Base-by-base conservation (phyloP, 2,329 filamentous ascomycete genomes). In the Blastomyces gilchristii region DNA sequence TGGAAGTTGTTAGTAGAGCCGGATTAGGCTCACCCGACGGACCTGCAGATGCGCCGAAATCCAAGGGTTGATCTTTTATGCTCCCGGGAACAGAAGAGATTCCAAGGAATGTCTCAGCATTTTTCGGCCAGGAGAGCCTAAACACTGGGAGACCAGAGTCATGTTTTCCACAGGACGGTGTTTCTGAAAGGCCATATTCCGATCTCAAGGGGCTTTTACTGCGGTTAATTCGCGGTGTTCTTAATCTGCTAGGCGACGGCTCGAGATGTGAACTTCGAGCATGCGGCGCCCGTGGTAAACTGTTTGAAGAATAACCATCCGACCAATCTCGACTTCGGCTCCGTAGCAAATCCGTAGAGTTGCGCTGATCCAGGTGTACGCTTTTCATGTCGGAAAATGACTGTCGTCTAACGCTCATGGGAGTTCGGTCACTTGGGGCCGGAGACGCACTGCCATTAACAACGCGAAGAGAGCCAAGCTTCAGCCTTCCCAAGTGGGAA, bases 401-500 rank as follows among this genome's bases (percentile, higher is more conserved):
- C 31, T 62, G 60, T 16, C 52, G 60, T 52, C 52, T 45, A 22
- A 53, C 18, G 18, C 60, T 62, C 52, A n/a, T 47, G 6, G 60
- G 37, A n/a, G 45, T 31, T 6, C 49, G 71, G 37, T 76, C 72
- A 63, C 73, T 77, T 12, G 74, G 69, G 41, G 72, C 74, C 11
- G 75, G 74, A 12, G 75, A 76, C n/a, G 68, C 68, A 28, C 72
- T 72, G 5, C 73, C 72, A 62, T 77, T 77, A 7, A 77, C 74
- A 8, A 77, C 72, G 28, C 75, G 73, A 39, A 77, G 62, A n/a
- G 75, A 76, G 11, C 75, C 75, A 31, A 75, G 64, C 58, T 76
- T 76, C n/a, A 77, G 68, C 7, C 70, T 71, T 22, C 75, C 74
- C n/a, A 77, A 64, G 63, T 76, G 74, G n/a, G 74, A 75, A 63